Evolutionary conservation across 2,329 filamentous ascomycete species (phyloP).

Genomic region (Xylariaceae sp.): DNA sequence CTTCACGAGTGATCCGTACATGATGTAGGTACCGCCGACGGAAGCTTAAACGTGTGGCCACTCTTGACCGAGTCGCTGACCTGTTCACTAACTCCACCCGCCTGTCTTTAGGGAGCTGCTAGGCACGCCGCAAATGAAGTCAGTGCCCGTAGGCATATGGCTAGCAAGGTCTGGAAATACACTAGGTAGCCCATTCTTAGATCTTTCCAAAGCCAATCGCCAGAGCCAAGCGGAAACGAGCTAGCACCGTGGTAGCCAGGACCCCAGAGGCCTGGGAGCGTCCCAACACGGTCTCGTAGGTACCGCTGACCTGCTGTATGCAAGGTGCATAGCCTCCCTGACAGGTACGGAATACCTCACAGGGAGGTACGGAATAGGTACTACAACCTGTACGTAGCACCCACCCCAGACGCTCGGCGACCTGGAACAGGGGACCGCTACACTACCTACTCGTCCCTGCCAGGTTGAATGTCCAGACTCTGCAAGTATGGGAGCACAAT

Average conservation of each 20-base stretch:
- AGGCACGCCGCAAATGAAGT: neutral
- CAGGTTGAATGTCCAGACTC: neutral
- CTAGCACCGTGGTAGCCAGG: neutral
- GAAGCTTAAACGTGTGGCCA: slow-evolving; percentile 13
- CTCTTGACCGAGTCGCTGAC: slow-evolving; percentile 17
- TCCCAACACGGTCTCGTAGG: no score
- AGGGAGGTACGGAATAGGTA: neutral
- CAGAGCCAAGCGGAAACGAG: slow-evolving; percentile 8
- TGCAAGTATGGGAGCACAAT: no score
- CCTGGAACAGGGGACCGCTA: neutral
- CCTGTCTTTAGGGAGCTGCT: neutral
- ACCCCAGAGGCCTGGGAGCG: no score
- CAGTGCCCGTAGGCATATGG: neutral
- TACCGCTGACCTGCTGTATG: no score
- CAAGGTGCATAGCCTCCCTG: no score
- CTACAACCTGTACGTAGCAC: neutral
- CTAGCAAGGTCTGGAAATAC: neutral
- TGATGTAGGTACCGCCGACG: neutral
- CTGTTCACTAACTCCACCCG: neutral
- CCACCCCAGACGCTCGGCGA: slow-evolving; percentile 16
- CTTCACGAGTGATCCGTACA: neutral
- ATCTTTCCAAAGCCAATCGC: slow-evolving; percentile 9
- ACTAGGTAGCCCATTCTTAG: neutral
- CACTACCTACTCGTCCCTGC: neutral
- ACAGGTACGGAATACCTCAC: no score